Evolutionary conservation across 2,329 filamentous ascomycete species (phyloP), one percentile per base, ranked within the genome.

Genomic region (Apiospora marii): DNA sequence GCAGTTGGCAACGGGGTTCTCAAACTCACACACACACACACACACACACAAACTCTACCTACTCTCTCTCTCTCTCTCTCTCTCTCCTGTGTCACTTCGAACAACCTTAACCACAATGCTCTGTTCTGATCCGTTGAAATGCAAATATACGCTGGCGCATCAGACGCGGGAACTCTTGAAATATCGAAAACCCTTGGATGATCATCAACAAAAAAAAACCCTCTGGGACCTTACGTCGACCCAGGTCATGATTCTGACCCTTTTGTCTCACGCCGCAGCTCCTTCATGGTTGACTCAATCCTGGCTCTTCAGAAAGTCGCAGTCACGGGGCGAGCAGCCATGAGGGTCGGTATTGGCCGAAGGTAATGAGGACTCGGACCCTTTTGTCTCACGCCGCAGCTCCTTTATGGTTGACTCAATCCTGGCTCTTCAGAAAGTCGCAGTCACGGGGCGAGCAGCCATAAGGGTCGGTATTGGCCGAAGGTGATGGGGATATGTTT

Each of bases 41-140:
- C 37, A 48, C 16, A 48, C 44, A 48, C 44, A 48, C 16, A 22
- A 48, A 19, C 16, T 24, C 49, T 27, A 5, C 12, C 12, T 4
- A 13, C 16, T 22, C 19, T 27, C 49, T 53, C n/a, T 58, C 27
- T 22, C 27, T 27, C 14, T 30, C 8, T 58, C 27, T 53, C 24
- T 61, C 30, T 41, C 37, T 41, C 14, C 53, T 61, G 16, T 61
- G 27, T 5, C 53, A 61, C 53, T 61, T 34, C 53, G 53, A 37
- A n/a, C 46, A 49, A 49, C 46, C 16, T 30, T 37, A 58, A 22
- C 30, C 51, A 53, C 51, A 53, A 53, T 49, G 51, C 51, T 53
- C 24, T 53, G 51, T 14, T 27, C 51, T 53, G 51, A 13, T 16
- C 24, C 51, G 51, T 49, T 49, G 46, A 49, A 49, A n/a, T 49